These are phyloP conservation scores for Aspergillus neoniger DNA, from an alignment of 2,329 filamentous ascomycete species.

Conservation along the genomic window DNA sequence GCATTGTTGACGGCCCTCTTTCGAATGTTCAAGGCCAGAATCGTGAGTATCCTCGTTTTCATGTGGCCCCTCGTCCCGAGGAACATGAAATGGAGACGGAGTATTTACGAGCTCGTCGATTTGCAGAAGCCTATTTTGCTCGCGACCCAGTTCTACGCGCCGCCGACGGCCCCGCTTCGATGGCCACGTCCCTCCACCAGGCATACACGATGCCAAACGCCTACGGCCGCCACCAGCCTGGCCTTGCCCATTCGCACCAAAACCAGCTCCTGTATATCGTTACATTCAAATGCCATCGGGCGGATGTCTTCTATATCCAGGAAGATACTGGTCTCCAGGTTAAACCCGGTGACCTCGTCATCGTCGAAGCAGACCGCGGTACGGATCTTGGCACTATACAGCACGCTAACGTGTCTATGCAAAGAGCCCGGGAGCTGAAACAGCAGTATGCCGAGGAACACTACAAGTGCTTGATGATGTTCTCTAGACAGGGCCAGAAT, in stretches of 20 bases:
- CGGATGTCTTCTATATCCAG: slow-evolving; percentile 96
- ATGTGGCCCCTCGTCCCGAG: slow-evolving; percentile 34
- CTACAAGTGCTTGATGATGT: slow-evolving; percentile 99
- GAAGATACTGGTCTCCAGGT: slow-evolving; percentile 91
- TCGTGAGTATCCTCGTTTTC: slow-evolving; percentile 46
- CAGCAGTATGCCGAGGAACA: slow-evolving; percentile 93
- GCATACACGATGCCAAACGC: slow-evolving; percentile 41
- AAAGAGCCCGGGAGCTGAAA: slow-evolving; percentile 83
- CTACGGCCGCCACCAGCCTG: slow-evolving; percentile 42
- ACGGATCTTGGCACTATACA: slow-evolving; percentile 93
- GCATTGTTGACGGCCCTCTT: slow-evolving; percentile 39
- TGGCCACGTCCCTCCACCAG: slow-evolving; percentile 42
- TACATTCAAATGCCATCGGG: slow-evolving; percentile 92
- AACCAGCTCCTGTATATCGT: slow-evolving; percentile 69
- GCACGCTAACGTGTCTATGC: slow-evolving; percentile 82
- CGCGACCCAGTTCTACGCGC: slow-evolving; percentile 40
- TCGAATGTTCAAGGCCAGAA: slow-evolving; percentile 41
- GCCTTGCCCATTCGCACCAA: slow-evolving; percentile 40
- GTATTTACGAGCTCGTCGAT: slow-evolving; percentile 43
- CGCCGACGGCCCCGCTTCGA: slow-evolving; percentile 36
- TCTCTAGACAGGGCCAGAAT: slow-evolving; percentile 71
- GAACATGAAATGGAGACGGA: slow-evolving; percentile 37
- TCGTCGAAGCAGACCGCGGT: slow-evolving; percentile 94
- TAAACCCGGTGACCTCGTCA: slow-evolving; percentile 89
- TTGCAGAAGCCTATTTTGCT: slow-evolving; percentile 49